phyloP scores from a whole-genome alignment of 495 filamentous ascomycete genomes.

The Lophiotrema nucula region DNA sequence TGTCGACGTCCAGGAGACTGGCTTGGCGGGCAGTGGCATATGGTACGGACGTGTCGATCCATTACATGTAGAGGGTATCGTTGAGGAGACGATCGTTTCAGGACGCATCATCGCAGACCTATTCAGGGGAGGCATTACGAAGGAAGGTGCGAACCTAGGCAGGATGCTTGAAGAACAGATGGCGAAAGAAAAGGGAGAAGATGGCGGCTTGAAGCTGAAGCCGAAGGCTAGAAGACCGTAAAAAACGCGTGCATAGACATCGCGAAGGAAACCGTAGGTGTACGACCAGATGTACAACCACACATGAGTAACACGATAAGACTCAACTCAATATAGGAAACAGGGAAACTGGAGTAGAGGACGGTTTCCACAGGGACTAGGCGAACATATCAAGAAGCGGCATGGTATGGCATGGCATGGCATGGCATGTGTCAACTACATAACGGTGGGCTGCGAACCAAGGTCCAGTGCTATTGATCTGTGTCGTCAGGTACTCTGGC shows the following conservation, averaged over 20 bases:
- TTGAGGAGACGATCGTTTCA: conserved; percentile 72
- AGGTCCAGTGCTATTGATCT: too few species aligned
- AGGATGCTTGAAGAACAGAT: conserved; percentile 17
- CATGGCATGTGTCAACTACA: too few species aligned
- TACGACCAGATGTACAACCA: not conserved
- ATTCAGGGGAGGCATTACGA: conserved; percentile 62
- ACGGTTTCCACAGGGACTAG: too few species aligned
- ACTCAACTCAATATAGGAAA: too few species aligned
- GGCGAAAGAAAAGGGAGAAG: conserved; percentile 2
- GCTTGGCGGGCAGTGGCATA: conserved; percentile 75
- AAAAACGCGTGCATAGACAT: not conserved
- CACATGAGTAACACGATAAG: too few species aligned
- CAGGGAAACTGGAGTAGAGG: too few species aligned
- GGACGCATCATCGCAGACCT: conserved; percentile 74
- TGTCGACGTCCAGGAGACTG: conserved; percentile 46
- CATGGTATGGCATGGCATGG: too few species aligned
- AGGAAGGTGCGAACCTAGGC: conserved; percentile 32
- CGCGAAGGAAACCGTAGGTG: not conserved
- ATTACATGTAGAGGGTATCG: conserved; percentile 79
- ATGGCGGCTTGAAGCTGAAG: conserved; percentile 16
- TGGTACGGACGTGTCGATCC: conserved; percentile 94
- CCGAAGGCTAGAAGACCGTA: conserved; percentile 9
- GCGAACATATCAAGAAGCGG: too few species aligned
- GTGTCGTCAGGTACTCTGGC: too few species aligned
- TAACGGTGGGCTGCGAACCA: too few species aligned